Conservation (phyloP, 139 green algal genomes). For the Ettlia oleoabundans region DNA sequence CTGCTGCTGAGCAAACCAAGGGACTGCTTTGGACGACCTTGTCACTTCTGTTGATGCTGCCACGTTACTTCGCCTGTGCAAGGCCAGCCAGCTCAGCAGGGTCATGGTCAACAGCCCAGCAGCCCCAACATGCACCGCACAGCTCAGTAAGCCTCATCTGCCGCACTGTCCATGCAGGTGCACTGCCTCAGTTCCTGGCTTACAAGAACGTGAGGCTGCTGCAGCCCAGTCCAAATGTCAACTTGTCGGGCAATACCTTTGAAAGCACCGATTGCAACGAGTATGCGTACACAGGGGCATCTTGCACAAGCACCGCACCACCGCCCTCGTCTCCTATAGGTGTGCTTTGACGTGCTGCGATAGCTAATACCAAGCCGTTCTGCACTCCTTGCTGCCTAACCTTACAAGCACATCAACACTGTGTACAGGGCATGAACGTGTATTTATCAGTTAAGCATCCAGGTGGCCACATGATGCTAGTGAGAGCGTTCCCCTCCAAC, state of each 20-base stretch:
- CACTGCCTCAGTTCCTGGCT: not conserved
- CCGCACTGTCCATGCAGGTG: not conserved
- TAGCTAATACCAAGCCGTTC: not conserved
- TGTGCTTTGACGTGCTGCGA: not conserved
- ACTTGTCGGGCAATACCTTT: not conserved
- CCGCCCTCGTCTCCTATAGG: not conserved
- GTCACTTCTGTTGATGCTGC: not conserved
- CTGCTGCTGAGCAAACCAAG: not conserved
- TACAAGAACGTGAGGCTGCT: not conserved
- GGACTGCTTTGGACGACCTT: not conserved
- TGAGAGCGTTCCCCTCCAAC: too few species aligned
- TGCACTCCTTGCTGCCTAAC: not conserved
- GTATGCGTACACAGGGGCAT: not conserved
- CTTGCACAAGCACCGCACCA: not conserved
- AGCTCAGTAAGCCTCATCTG: not conserved
- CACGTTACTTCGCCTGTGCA: not conserved
- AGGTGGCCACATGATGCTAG: too few species aligned
- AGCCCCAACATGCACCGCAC: too few species aligned
- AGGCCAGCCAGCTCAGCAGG: not conserved
- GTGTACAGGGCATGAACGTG: too few species aligned
- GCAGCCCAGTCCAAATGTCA: not conserved
- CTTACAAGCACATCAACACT: too few species aligned
- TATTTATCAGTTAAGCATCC: too few species aligned
- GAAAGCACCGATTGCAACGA: not conserved
- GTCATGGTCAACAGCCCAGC: too few species aligned